Conservation (phyloP, 805 yeast genomes). For the Peterozyma toletana region DNA sequence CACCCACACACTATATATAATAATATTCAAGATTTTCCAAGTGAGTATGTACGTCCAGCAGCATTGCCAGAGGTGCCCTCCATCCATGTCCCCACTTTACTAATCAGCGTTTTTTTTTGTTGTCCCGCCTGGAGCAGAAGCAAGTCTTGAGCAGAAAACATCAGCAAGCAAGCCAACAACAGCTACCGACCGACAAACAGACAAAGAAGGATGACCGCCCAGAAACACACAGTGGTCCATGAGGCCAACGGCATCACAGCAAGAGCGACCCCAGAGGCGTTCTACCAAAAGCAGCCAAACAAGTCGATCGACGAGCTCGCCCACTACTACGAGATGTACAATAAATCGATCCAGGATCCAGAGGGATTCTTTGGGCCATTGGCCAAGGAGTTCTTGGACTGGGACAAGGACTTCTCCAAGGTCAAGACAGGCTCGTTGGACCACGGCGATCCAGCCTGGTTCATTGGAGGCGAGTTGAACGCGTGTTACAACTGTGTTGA, state of each 20-base stretch:
- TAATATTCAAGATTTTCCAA: too few relatives aligned
- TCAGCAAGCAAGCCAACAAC: too few relatives aligned
- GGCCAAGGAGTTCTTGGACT: slow-evolving; percentile 65
- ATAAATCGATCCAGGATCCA: slow-evolving; percentile 74
- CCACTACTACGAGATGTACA: slow-evolving; percentile 63
- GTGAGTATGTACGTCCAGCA: too few relatives aligned
- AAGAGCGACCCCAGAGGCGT: slow-evolving; percentile 46
- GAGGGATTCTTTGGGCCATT: slow-evolving; percentile 69
- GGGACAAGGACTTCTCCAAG: slow-evolving; percentile 73
- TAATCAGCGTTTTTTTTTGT: too few relatives aligned
- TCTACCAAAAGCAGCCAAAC: slow-evolving; percentile 52
- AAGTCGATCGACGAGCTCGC: slow-evolving; percentile 53
- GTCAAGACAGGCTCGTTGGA: slow-evolving; percentile 59
- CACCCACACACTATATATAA: too few relatives aligned
- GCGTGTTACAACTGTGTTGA: slow-evolving; percentile 94
- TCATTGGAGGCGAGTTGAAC: slow-evolving; percentile 85
- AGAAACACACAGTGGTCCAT: slow-evolving; percentile 42
- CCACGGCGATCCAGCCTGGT: slow-evolving; percentile 88
- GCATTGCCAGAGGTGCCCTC: too few relatives aligned
- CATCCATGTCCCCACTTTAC: too few relatives aligned
- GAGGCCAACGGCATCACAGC: slow-evolving; percentile 48
- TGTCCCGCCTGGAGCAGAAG: too few relatives aligned
- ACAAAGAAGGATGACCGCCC: background rate
- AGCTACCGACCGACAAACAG: too few relatives aligned
- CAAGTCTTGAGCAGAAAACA: too few relatives aligned